Evolutionary conservation across 179 eudicot genomes (phyloP), one percentile per base, ranked within the genome.

Genomic region (Nepenthes alata): DNA sequence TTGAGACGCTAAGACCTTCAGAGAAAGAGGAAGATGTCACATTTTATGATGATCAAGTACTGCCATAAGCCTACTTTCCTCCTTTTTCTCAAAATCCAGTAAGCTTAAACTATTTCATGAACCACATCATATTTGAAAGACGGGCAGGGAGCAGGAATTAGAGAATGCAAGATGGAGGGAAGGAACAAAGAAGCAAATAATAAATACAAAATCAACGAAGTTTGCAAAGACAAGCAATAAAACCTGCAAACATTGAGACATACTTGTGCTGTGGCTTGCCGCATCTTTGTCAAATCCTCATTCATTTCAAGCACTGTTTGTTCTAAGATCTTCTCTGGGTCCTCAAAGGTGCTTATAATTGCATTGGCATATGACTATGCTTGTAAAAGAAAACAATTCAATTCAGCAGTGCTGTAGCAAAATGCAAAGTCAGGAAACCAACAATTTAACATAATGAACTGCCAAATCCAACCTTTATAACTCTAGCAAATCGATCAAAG

Each of bases 261-360:
- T 83, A 89, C 98, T 64, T 93, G 98, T 2, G 97, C 98, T 35
- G 98, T 93, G 61, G 98, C 94, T 77, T 93, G 97, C 16, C 97
- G 98, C 97, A 93, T 80, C 79, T 93, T 89, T 48, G 73, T 80
- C 78, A 93, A 75, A 79, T 93, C 97, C 41, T 89, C 85, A 75
- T 89, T 93, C 98, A 93, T 93, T 75, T 93, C 97, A 25, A 79
- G 65, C 57, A 93, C 95, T 61, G 87, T 79, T 64, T 93, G 98
- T 57, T 93, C 98, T 69, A 93, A 70, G 63, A 93, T 85, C 76
- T 93, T 93, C 79, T 93, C 98, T 15, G 97, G 97, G 71, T 93
- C 98, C 78, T 93, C 97, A 56, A 89, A 85, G 51, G 85, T 57
- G 78, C 97, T 93, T 68, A 93, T 15, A 63, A 93, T 6, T 35